Percentiles rank a stretch among this genome's conserved stretches.
phyloP scores from a whole-genome alignment of 148 eudicot genomes.

The Cornus suecica region DNA sequence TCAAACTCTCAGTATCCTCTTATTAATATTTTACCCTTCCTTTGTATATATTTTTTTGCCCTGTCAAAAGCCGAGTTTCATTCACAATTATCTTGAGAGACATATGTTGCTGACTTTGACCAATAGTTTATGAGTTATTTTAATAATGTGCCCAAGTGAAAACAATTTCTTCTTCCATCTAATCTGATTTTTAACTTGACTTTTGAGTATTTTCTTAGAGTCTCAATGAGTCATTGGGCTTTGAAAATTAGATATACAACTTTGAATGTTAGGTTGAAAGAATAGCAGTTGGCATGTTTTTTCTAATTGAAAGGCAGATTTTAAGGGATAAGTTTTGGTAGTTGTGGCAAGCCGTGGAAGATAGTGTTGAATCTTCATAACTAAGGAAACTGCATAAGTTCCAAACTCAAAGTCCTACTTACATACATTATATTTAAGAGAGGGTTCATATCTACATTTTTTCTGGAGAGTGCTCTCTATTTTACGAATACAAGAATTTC shows the following conservation, averaged over 20 bases:
- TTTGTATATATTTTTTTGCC: no score
- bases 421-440: not conserved
- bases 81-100: no score
- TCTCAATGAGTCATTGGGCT: no score
- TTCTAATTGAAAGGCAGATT: conserved; percentile 3
- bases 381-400: not conserved
- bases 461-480: not conserved
- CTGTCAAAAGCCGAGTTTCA: no score
- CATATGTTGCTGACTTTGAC: no score
- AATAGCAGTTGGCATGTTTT: not conserved
- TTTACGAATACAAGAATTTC: not conserved
- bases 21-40: no score
- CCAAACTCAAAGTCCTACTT: conserved; percentile 1
- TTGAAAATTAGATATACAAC: not conserved
- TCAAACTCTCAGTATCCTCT: no score
- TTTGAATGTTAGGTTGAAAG: conserved; percentile 4
- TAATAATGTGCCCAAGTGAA: no score
- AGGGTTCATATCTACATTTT: not conserved
- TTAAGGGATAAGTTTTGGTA: not conserved
- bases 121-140: no score
- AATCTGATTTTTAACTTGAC: no score
- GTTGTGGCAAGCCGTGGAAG: not conserved
- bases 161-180: no score
- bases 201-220: no score
- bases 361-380: not conserved